Percentiles rank a stretch among this genome's conserved stretches.
phyloP scores from a whole-genome alignment of 2,329 filamentous ascomycete genomes.

The Seiridium cupressi region DNA sequence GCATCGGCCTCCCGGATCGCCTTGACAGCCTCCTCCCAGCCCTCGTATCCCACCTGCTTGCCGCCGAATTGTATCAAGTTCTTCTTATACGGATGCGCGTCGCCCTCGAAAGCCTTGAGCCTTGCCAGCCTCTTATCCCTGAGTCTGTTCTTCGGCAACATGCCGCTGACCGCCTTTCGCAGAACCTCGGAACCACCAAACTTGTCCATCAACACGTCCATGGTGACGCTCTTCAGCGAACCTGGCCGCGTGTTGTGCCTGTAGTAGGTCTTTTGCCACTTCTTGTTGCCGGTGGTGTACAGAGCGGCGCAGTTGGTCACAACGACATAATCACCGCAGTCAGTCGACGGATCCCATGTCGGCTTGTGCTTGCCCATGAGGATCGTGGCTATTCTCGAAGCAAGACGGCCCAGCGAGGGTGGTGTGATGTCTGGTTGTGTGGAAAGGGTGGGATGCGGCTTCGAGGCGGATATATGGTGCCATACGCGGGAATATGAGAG shows the following conservation, averaged over 20 bases:
- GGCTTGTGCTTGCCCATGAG: constrained; percentile 99
- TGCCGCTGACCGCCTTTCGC: constrained; percentile 88
- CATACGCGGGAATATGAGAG: constrained; percentile 95
- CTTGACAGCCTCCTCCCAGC: constrained; percentile 52
- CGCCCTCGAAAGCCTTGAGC: constrained; percentile 95
- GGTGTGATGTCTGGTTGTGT: constrained; percentile 57
- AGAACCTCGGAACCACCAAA: constrained; percentile 91
- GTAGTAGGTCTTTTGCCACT: constrained; percentile 93
- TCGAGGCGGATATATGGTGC: constrained; percentile 79
- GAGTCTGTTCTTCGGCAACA: constrained; percentile 96
- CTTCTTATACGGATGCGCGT: constrained; percentile 83
- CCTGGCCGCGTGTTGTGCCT: constrained; percentile 89
- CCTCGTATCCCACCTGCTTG: constrained; percentile 49
- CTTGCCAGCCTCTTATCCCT: constrained; percentile 83
- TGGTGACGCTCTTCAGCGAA: constrained; percentile 80
- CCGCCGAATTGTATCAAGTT: constrained; percentile 77
- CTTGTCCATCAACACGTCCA: constrained; percentile 90
- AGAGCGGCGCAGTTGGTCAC: constrained; percentile 86
- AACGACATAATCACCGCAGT: constrained; percentile 98
- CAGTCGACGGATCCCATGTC: constrained; percentile 93
- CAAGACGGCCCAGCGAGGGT: constrained; percentile 85
- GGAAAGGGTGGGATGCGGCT: constrained; percentile 60
- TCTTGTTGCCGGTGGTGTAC: constrained; percentile 88
- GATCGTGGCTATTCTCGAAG: constrained; percentile 79
- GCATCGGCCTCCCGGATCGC: constrained; percentile 48